Conservation (phyloP, 192 early-diverging fungal species). For the Coemansia biformis region DNA sequence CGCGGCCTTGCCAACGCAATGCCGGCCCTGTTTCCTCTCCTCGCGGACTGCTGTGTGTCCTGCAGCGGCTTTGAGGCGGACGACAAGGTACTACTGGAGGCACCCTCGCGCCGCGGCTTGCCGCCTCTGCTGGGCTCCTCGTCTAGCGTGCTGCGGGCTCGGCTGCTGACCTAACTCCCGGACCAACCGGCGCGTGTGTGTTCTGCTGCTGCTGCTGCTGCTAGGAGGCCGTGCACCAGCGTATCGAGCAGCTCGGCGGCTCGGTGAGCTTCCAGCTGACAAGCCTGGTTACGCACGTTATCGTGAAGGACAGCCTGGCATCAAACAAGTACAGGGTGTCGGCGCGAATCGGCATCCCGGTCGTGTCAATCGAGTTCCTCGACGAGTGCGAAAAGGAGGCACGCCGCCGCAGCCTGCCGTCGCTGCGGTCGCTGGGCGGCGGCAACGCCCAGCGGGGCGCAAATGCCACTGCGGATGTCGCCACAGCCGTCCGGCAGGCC, state of each 20-base stretch:
- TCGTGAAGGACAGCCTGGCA: slow-evolving; percentile 21
- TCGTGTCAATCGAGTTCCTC: slow-evolving; percentile 38
- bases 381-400: slow-evolving; percentile 36
- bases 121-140: too few relatives aligned
- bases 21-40: slow-evolving; percentile 24
- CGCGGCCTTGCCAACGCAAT: too few relatives aligned
- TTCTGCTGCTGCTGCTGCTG: not conserved
- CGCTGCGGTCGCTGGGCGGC: not conserved
- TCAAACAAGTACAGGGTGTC: slow-evolving; percentile 40
- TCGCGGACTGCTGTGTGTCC: slow-evolving; percentile 36
- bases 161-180: not conserved
- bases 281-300: slow-evolving; percentile 36
- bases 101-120: too few relatives aligned
- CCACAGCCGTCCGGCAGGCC: slow-evolving; percentile 10
- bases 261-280: slow-evolving; percentile 36
- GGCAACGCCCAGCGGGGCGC: too few relatives aligned
- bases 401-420: not conserved
- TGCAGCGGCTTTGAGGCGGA: slow-evolving; percentile 37
- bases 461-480: not conserved
- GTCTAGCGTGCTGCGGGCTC: too few relatives aligned
- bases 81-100: slow-evolving; percentile 43
- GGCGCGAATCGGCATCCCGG: slow-evolving; percentile 34
- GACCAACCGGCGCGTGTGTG: too few relatives aligned
- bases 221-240: slow-evolving; percentile 27
- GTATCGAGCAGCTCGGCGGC: slow-evolving; percentile 37